Percentiles rank a stretch among this genome's conserved stretches.
These are phyloP conservation scores for Cladosporium colombiae DNA, from an alignment of 2,329 filamentous ascomycete species.

Conservation along the genomic window DNA sequence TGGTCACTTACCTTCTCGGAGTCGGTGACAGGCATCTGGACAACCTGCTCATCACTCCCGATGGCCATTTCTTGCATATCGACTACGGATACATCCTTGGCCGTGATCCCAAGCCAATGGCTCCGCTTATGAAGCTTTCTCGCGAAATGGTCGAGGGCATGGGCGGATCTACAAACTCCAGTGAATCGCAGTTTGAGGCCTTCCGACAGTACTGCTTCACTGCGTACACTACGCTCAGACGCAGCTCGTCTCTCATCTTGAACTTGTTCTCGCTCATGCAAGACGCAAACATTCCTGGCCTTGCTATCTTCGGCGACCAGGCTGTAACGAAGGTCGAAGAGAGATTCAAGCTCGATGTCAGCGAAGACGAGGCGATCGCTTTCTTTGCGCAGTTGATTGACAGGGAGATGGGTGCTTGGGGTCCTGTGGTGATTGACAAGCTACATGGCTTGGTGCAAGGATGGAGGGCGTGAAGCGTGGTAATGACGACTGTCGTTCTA, in stretches of 20 bases:
- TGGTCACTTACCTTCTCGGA: slow-evolving; percentile 96
- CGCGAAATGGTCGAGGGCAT: slow-evolving; percentile 99
- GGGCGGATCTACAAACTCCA: slow-evolving; percentile 63
- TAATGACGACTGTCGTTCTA: background rate
- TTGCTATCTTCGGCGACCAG: slow-evolving; percentile 74
- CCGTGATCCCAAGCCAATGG: slow-evolving; percentile 95
- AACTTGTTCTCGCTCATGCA: slow-evolving; percentile 98
- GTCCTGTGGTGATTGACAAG: slow-evolving; percentile 91
- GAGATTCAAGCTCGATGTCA: slow-evolving; percentile 86
- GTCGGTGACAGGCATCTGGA: slow-evolving; percentile 95
- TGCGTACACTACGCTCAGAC: slow-evolving; percentile 86
- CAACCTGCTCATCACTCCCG: slow-evolving; percentile 86
- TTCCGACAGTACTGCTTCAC: slow-evolving; percentile 98
- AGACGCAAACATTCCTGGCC: slow-evolving; percentile 94
- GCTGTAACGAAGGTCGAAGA: slow-evolving; percentile 94
- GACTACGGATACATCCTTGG: slow-evolving; percentile 98
- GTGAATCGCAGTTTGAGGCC: slow-evolving; percentile 66
- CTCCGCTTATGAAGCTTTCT: slow-evolving; percentile 93
- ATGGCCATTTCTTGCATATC: slow-evolving; percentile 95
- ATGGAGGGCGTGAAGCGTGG: slow-evolving; percentile 64
- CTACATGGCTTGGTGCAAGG: slow-evolving; percentile 92
- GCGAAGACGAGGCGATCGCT: slow-evolving; percentile 86
- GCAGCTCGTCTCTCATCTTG: slow-evolving; percentile 85
- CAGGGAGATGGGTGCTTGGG: slow-evolving; percentile 84
- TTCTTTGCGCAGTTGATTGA: slow-evolving; percentile 89